Evolutionary conservation across 768 basidiomycete species (phyloP).

Genomic region (Naganishia friedmannii): DNA sequence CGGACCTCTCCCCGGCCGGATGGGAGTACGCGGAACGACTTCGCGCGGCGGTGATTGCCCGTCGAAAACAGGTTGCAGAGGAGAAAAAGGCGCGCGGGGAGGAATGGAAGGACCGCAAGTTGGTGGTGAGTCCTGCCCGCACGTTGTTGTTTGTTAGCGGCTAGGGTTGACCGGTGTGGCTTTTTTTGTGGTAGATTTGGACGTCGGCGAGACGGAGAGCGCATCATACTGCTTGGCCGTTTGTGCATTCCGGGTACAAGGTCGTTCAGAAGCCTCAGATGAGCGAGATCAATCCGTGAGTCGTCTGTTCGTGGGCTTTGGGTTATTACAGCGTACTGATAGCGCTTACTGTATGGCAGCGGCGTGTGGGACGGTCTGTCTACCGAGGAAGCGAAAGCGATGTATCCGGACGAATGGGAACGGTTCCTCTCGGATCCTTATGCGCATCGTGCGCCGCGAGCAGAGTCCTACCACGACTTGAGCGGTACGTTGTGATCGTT

Average conservation of each 20-base stretch:
- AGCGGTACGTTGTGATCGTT: conserved; percentile 42
- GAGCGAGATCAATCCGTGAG: conserved; percentile 93
- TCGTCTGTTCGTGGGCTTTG: conserved; percentile 41
- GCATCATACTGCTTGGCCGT: conserved; percentile 95
- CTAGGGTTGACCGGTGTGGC: neutral
- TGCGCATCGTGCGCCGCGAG: conserved; percentile 81
- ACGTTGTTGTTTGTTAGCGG: conserved; percentile 9
- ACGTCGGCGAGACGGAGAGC: conserved; percentile 89
- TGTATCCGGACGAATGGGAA: conserved; percentile 92
- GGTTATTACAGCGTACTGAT: neutral
- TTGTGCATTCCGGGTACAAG: conserved; percentile 61
- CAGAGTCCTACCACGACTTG: conserved; percentile 94
- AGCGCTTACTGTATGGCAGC: conserved; percentile 28
- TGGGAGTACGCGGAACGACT: conserved; percentile 91
- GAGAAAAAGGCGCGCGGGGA: conserved; percentile 58
- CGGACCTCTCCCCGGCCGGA: conserved; percentile 88
- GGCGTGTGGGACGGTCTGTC: conserved; percentile 88
- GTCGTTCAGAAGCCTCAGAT: conserved; percentile 94
- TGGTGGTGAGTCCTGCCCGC: conserved; percentile 35
- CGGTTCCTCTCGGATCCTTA: conserved; percentile 90
- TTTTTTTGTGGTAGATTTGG: conserved; percentile 70
- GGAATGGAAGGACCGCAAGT: conserved; percentile 56
- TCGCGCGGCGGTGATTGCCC: conserved; percentile 82
- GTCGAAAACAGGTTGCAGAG: conserved; percentile 72
- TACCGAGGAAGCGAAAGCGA: conserved; percentile 79